Evolutionary conservation across 768 basidiomycete genomes (phyloP).

Genomic region (Auriscalpium microsporum): DNA sequence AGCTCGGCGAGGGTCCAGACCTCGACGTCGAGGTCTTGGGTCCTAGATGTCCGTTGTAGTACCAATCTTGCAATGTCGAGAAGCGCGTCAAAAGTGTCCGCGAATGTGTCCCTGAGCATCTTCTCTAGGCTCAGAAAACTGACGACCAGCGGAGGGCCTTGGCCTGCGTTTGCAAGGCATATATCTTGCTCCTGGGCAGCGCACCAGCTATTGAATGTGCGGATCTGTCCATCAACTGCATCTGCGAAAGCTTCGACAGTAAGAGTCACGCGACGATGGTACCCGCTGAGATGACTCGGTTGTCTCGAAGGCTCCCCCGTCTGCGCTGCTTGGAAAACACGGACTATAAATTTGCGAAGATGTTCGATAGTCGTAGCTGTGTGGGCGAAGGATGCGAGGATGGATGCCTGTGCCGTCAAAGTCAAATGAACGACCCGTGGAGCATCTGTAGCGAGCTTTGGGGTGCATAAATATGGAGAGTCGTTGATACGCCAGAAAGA

Average conservation of each 20-base stretch:
- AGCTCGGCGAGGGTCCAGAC: slow-evolving; percentile 35
- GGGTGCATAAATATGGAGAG: neutral
- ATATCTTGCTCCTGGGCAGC: slow-evolving; percentile 59
- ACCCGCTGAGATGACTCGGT: slow-evolving; percentile 7
- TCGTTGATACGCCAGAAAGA: neutral
- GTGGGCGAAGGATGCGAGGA: slow-evolving; percentile 49
- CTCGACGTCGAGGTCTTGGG: slow-evolving; percentile 20
- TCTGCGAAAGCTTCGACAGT: slow-evolving; percentile 82
- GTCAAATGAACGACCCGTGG: slow-evolving; percentile 64
- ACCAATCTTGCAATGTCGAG: slow-evolving; percentile 37
- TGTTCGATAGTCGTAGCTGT: slow-evolving; percentile 53
- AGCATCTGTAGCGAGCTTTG: slow-evolving; percentile 39
- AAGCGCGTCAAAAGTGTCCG: slow-evolving; percentile 48
- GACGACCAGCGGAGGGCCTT: slow-evolving; percentile 37
- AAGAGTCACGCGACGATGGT: slow-evolving; percentile 28
- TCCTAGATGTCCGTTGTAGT: slow-evolving; percentile 19
- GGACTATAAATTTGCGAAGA: slow-evolving; percentile 50
- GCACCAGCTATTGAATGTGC: slow-evolving; percentile 60
- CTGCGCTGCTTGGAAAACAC: slow-evolving; percentile 25
- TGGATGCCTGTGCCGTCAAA: slow-evolving; percentile 55
- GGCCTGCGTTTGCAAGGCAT: slow-evolving; percentile 46
- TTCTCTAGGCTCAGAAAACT: slow-evolving; percentile 64
- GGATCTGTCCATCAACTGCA: slow-evolving; percentile 55
- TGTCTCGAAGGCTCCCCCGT: slow-evolving; percentile 17
- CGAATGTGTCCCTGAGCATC: slow-evolving; percentile 46